phyloP scores from a whole-genome alignment of 306 rosid genomes.

The Gleditsia sinensis region DNA sequence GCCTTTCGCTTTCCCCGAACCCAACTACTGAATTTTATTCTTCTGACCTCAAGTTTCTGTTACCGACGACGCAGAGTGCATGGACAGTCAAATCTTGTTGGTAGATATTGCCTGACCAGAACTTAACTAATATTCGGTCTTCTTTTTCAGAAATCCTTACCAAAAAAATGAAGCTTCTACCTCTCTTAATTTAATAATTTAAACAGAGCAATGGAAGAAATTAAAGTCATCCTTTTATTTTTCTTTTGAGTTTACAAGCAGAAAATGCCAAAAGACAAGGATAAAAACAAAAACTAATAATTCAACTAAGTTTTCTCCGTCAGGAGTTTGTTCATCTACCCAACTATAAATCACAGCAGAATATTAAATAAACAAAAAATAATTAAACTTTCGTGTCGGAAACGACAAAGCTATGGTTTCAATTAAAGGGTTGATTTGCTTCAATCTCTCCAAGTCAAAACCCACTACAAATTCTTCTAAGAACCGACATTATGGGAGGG shows the following conservation, averaged over 20 bases:
- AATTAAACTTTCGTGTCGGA: conserved; percentile 47
- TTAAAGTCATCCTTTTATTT: background rate
- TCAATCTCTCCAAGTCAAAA: conserved; percentile 27
- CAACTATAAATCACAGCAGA: conserved; percentile 39
- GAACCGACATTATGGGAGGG: conserved; percentile 29
- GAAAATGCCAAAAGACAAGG: conserved; percentile 35
- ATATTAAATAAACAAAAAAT: conserved; percentile 27
- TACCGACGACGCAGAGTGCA: conserved; percentile 16
- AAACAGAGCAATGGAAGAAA: conserved; percentile 29
- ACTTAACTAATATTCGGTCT: conserved; percentile 26
- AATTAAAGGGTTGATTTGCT: conserved; percentile 27
- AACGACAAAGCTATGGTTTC: conserved; percentile 41
- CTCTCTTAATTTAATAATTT: conserved; percentile 29
- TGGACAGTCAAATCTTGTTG: conserved; percentile 45
- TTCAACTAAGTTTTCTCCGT: conserved; percentile 67
- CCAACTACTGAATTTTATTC: conserved; percentile 21
- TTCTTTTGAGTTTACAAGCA: conserved; percentile 9
- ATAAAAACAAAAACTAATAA: conserved; percentile 6
- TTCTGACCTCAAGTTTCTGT: conserved; percentile 30
- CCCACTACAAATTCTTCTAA: conserved; percentile 9
- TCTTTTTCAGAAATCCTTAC: conserved; percentile 35
- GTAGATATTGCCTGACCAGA: conserved; percentile 48
- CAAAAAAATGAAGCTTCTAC: conserved; percentile 29
- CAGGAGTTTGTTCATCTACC: conserved; percentile 75
- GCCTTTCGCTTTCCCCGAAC: conserved; percentile 19